Conservation (phyloP, 2,329 filamentous ascomycete species). For the Colletotrichum melonis region DNA sequence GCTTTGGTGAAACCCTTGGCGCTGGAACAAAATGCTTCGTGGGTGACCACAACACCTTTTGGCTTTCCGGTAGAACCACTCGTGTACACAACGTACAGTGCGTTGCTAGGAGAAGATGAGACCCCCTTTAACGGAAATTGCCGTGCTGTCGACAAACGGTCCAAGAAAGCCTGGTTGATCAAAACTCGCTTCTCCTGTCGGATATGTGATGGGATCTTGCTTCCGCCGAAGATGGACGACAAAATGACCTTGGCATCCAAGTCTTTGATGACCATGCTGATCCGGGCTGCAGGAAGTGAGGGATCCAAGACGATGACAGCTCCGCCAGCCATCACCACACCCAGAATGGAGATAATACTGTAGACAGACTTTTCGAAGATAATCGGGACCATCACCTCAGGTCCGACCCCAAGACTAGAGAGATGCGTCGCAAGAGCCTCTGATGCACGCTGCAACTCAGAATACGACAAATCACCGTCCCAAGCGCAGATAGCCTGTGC, state of each 20-base stretch:
- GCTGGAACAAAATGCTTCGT: constrained; percentile 9
- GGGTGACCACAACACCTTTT: constrained; percentile 26
- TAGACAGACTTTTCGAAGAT: constrained; percentile 29
- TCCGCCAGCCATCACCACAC: constrained; percentile 15
- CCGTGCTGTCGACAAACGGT: background rate
- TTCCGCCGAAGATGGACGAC: background rate
- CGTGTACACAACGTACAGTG: constrained; percentile 17
- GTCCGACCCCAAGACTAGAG: constrained; percentile 32
- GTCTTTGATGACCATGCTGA: constrained; percentile 16
- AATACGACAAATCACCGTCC: constrained; percentile 18
- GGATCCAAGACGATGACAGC: constrained; percentile 24
- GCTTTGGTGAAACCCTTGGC: constrained; percentile 8
- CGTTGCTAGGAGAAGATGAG: background rate
- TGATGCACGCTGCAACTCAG: background rate
- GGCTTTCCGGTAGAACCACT: constrained; percentile 31
- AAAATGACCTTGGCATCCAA: constrained; percentile 6
- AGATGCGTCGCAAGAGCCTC: background rate
- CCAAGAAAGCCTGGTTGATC: background rate
- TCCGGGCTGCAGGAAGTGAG: background rate
- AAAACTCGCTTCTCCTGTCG: background rate
- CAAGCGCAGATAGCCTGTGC: constrained; percentile 14
- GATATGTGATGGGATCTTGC: background rate
- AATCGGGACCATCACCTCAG: constrained; percentile 26
- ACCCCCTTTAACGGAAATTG: fast-evolving
- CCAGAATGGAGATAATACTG: constrained; percentile 20